phyloP scores from a whole-genome alignment of 2,329 filamentous ascomycete species.

The Fusarium sp. region DNA sequence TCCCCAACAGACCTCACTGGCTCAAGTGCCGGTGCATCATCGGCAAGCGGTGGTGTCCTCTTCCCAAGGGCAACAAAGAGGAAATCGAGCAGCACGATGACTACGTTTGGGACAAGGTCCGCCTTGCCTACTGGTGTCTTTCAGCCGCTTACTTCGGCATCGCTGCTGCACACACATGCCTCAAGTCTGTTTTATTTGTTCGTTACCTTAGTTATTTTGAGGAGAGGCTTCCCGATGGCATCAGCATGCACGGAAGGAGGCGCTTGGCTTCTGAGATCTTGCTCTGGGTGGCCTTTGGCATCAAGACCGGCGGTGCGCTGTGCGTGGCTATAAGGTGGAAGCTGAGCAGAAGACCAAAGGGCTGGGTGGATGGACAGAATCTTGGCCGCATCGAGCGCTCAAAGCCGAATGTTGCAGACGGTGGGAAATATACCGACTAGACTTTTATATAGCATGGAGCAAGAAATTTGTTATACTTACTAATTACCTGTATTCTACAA shows the following conservation, averaged over 20 bases:
- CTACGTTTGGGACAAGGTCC: constrained; percentile 47
- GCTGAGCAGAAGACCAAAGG: constrained; percentile 45
- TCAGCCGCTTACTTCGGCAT: constrained; percentile 37
- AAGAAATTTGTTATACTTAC: neutral
- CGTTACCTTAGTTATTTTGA: constrained; percentile 39
- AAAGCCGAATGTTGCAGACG: constrained; percentile 17
- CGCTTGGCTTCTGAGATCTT: constrained; percentile 31
- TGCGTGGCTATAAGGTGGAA: constrained; percentile 46
- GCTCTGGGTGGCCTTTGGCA: constrained; percentile 42
- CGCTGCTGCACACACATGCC: constrained; percentile 35
- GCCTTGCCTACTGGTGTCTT: constrained; percentile 44
- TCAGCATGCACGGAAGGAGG: constrained; percentile 42
- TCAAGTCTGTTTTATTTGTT: constrained; percentile 39
- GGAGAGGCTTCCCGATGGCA: constrained; percentile 42
- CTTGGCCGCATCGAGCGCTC: constrained; percentile 34
- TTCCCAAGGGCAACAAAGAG: constrained; percentile 45
- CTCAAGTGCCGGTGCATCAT: constrained; percentile 47
- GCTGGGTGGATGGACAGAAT: constrained; percentile 43
- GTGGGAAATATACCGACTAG: constrained; percentile 42
- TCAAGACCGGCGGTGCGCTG: constrained; percentile 33
- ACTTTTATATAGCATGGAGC: neutral
- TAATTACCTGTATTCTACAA: neutral
- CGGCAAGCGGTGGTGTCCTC: constrained; percentile 46
- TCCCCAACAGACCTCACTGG: constrained; percentile 47
- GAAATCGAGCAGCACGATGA: constrained; percentile 48